Evolutionary conservation across 768 basidiomycete genomes (phyloP).

Genomic region (Rhodotorula sphaerocarpa): DNA sequence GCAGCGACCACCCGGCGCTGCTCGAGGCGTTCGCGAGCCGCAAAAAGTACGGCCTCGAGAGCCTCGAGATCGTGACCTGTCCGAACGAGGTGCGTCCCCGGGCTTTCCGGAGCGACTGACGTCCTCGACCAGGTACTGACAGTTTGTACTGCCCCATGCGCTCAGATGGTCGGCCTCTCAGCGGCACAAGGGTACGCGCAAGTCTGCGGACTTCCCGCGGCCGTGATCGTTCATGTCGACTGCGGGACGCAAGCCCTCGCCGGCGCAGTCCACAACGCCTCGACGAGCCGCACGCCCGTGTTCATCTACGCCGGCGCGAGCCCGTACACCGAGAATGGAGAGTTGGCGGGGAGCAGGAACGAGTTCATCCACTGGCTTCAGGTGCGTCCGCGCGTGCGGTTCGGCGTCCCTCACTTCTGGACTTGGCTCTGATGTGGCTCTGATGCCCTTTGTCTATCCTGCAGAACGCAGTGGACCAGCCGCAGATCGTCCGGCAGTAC

Average conservation of each 20-base stretch:
- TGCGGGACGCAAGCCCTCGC: slow-evolving; percentile 52
- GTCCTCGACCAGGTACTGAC: neutral
- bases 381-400: too few relatives aligned
- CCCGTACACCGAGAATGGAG: slow-evolving; percentile 54
- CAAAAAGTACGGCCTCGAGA: slow-evolving; percentile 46
- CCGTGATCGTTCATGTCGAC: slow-evolving; percentile 61
- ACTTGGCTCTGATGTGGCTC: too few relatives aligned
- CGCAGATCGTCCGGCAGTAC: slow-evolving; percentile 61
- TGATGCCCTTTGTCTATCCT: too few relatives aligned
- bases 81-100: slow-evolving; percentile 52
- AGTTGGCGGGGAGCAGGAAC: slow-evolving; percentile 58
- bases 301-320: slow-evolving; percentile 66
- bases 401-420: neutral
- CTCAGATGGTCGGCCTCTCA: slow-evolving; percentile 63
- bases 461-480: slow-evolving; percentile 62
- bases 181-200: slow-evolving; percentile 66
- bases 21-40: slow-evolving; percentile 62
- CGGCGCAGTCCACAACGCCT: slow-evolving; percentile 65
- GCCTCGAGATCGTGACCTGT: slow-evolving; percentile 56
- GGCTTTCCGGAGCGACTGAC: too few relatives aligned
- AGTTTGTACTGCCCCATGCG: neutral
- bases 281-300: slow-evolving; percentile 55
- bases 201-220: slow-evolving; percentile 58
- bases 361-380: slow-evolving; percentile 70
- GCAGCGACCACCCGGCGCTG: slow-evolving; percentile 64